phyloP scores from a whole-genome alignment of 1,139 yeast species.

The Yamadazyma jaroonii region DNA sequence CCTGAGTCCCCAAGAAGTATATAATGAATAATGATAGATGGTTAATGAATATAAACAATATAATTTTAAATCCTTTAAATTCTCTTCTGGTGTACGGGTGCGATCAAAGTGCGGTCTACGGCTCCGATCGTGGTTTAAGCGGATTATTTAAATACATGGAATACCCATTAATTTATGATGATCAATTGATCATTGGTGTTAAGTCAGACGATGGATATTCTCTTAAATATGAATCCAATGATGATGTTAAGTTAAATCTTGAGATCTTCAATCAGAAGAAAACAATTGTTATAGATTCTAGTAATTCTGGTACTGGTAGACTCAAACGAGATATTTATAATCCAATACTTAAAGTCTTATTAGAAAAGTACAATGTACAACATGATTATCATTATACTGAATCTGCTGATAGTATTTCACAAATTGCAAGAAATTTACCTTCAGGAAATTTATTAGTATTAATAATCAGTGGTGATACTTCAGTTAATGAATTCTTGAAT shows the following conservation, averaged over 20 bases:
- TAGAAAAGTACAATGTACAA: conserved; percentile 30
- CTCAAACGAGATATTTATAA: conserved; percentile 37
- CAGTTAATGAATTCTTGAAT: conserved; percentile 74
- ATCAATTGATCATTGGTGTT: conserved; percentile 7
- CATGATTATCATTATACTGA: conserved; percentile 43
- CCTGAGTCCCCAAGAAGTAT: conserved; percentile 14
- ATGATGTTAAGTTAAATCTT: neutral
- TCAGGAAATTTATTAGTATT: conserved; percentile 41
- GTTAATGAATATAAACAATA: conserved; percentile 4
- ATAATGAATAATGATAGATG: conserved; percentile 4
- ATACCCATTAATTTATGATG: conserved; percentile 3
- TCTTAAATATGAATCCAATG: neutral
- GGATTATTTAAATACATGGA: conserved; percentile 4
- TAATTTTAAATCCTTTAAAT: too few species aligned
- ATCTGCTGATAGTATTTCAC: conserved; percentile 26
- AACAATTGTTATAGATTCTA: conserved; percentile 46
- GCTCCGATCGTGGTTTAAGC: too few species aligned
- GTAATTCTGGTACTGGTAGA: conserved; percentile 57
- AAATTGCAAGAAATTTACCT: conserved; percentile 29
- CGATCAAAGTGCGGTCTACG: neutral
- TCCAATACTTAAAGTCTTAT: conserved; percentile 43
- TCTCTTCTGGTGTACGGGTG: neutral
- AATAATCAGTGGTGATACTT: conserved; percentile 83
- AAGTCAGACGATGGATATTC: conserved; percentile 9
- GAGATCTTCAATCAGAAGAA: conserved; percentile 1